Conservation (phyloP, 352 stramenopile species). For the Pythium graminicola region DNA sequence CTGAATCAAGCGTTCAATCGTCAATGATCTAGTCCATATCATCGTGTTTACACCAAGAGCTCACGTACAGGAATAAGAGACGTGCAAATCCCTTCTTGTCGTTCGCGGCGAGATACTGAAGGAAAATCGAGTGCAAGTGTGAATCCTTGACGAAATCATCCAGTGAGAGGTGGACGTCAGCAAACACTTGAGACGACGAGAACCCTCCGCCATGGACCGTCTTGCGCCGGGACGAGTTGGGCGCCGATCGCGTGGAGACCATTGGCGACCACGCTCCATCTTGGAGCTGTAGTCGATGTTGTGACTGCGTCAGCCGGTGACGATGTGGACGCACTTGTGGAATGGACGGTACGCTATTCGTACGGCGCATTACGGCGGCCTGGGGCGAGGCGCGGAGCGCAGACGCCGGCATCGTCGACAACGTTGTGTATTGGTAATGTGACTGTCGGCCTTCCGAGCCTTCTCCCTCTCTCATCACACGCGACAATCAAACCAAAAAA, state of each 20-base stretch:
- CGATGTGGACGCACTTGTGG: background rate
- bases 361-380: conserved; percentile 10
- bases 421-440: conserved; percentile 8
- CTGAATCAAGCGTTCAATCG: conserved; percentile 16
- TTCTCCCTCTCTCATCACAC: background rate
- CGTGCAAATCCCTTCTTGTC: conserved; percentile 72
- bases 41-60: background rate
- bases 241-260: conserved; percentile 16
- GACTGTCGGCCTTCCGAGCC: background rate
- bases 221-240: conserved; percentile 14
- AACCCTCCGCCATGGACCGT: conserved; percentile 8
- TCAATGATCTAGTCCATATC: background rate
- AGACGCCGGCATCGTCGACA: conserved; percentile 2
- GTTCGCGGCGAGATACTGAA: conserved; percentile 60
- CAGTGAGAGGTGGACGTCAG: conserved; percentile 36
- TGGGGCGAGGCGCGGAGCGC: background rate
- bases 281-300: conserved; percentile 10
- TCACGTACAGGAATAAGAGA: conserved; percentile 65
- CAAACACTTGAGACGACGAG: conserved; percentile 3
- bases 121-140: conserved; percentile 73
- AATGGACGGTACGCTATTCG: conserved; percentile 18
- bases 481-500: background rate
- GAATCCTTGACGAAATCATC: conserved; percentile 69
- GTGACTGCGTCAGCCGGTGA: conserved; percentile 1
- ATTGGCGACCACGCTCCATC: conserved; percentile 4